These are phyloP conservation scores for Macrophomina phaseolina DNA, from an alignment of 2,329 filamentous ascomycete species.

Conservation along the genomic window DNA sequence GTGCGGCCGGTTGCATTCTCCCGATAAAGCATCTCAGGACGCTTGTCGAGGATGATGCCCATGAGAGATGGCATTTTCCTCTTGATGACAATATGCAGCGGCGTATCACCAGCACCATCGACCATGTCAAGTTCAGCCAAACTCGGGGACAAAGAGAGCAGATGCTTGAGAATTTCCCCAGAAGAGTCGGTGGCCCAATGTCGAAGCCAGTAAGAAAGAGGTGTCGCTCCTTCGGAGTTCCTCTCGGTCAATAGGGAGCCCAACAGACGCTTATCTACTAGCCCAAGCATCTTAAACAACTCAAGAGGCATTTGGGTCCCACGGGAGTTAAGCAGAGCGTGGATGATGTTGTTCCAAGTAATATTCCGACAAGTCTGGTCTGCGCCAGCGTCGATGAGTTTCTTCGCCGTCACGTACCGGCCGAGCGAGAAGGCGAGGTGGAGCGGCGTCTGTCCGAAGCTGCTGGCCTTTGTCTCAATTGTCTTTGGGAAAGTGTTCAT, in stretches of 20 bases:
- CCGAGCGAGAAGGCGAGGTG: slow-evolving; percentile 67
- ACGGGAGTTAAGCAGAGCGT: slow-evolving; percentile 55
- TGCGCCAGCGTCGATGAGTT: slow-evolving; percentile 71
- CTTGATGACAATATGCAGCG: slow-evolving; percentile 63
- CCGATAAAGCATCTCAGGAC: slow-evolving; percentile 66
- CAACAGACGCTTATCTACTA: slow-evolving; percentile 65
- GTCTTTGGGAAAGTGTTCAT: slow-evolving; percentile 65
- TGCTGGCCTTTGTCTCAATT: slow-evolving; percentile 64
- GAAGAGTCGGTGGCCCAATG: background rate
- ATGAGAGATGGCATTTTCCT: slow-evolving; percentile 46
- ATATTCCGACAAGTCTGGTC: slow-evolving; percentile 70
- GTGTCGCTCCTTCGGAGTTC: slow-evolving; percentile 62
- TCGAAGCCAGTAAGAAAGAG: slow-evolving; percentile 59
- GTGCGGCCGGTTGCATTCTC: slow-evolving; percentile 81
- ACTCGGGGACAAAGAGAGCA: slow-evolving; percentile 47
- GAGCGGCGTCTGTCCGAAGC: slow-evolving; percentile 67
- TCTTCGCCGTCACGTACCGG: slow-evolving; percentile 60
- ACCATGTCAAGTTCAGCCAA: slow-evolving; percentile 62
- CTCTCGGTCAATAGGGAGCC: slow-evolving; percentile 65
- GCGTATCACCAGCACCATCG: slow-evolving; percentile 69
- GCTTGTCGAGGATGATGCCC: slow-evolving; percentile 58
- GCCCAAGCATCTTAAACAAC: slow-evolving; percentile 55
- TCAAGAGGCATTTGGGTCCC: slow-evolving; percentile 40
- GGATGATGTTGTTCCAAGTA: slow-evolving; percentile 70
- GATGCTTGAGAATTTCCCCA: slow-evolving; percentile 28